phyloP scores from a whole-genome alignment of 805 yeast genomes.

The Kazachstania psychrophila region DNA sequence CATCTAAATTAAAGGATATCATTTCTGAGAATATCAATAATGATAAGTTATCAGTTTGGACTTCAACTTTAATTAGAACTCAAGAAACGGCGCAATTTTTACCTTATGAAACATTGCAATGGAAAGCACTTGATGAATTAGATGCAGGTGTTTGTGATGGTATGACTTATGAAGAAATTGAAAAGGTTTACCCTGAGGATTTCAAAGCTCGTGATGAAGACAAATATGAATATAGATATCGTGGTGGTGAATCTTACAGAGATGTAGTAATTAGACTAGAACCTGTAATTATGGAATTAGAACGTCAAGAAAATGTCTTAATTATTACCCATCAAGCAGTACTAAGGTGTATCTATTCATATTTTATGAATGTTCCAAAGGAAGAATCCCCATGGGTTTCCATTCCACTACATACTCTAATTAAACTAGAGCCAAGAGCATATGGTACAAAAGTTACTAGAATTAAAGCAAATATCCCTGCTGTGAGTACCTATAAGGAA shows the following conservation, averaged over 20 bases:
- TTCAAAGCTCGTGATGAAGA: slow-evolving; percentile 92
- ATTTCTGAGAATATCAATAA: slow-evolving; percentile 52
- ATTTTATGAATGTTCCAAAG: slow-evolving; percentile 97
- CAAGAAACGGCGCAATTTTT: slow-evolving; percentile 82
- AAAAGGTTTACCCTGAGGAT: slow-evolving; percentile 78
- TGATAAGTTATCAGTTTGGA: slow-evolving; percentile 82
- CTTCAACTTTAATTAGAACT: slow-evolving; percentile 83
- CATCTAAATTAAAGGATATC: slow-evolving; percentile 68
- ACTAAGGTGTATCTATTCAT: slow-evolving; percentile 89
- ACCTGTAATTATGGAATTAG: slow-evolving; percentile 97
- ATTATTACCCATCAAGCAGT: slow-evolving; percentile 98
- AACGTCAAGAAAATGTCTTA: slow-evolving; percentile 89
- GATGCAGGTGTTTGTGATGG: slow-evolving; percentile 99
- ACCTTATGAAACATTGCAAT: slow-evolving; percentile 72
- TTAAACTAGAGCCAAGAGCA: slow-evolving; percentile 91
- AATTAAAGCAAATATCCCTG: slow-evolving; percentile 93
- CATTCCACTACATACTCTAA: slow-evolving; percentile 90
- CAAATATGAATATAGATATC: slow-evolving; percentile 88
- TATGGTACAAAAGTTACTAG: slow-evolving; percentile 80
- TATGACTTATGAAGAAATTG: slow-evolving; percentile 90
- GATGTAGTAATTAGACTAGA: slow-evolving; percentile 92
- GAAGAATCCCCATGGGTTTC: slow-evolving; percentile 99
- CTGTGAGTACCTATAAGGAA: slow-evolving; percentile 92
- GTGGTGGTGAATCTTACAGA: slow-evolving; percentile 95
- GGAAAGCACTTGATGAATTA: slow-evolving; percentile 96